phyloP scores from a whole-genome alignment of 306 rosid genomes.

The Nissolia schottii region DNA sequence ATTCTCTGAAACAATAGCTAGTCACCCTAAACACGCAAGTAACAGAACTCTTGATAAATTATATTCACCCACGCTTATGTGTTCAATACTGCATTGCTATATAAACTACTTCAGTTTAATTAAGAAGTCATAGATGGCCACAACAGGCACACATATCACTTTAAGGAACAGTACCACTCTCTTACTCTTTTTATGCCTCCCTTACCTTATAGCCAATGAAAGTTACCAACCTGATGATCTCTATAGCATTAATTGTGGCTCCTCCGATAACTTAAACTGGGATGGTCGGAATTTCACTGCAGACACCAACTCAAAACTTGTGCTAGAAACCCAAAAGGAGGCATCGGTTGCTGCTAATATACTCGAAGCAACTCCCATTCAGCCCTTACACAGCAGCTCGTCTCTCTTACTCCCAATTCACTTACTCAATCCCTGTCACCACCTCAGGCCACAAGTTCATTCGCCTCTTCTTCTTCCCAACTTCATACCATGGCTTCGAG shows the following conservation, averaged over 20 bases:
- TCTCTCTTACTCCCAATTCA: conserved; percentile 24
- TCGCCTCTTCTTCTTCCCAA: conserved; percentile 35
- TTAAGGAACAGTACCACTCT: background rate
- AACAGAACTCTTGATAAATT: background rate
- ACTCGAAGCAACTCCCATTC: background rate
- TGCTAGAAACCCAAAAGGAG: background rate
- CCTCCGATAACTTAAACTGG: background rate
- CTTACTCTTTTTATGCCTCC: background rate
- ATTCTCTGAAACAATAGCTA: background rate
- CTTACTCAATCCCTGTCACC: conserved; percentile 25
- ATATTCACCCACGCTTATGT: background rate
- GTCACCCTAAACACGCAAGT: background rate
- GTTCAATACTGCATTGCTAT: background rate
- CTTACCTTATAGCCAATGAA: background rate
- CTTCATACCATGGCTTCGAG: background rate
- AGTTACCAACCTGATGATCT: background rate
- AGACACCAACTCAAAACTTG: background rate
- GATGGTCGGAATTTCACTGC: background rate
- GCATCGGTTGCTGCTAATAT: background rate
- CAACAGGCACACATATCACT: background rate
- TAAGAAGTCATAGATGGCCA: background rate
- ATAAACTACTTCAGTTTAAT: no score
- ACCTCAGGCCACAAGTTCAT: conserved; percentile 38
- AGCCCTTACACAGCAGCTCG: background rate
- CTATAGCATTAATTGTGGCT: background rate